Base-by-base conservation (phyloP, 2,329 filamentous ascomycete species). In the Trichoderma atrobrunneum region DNA sequence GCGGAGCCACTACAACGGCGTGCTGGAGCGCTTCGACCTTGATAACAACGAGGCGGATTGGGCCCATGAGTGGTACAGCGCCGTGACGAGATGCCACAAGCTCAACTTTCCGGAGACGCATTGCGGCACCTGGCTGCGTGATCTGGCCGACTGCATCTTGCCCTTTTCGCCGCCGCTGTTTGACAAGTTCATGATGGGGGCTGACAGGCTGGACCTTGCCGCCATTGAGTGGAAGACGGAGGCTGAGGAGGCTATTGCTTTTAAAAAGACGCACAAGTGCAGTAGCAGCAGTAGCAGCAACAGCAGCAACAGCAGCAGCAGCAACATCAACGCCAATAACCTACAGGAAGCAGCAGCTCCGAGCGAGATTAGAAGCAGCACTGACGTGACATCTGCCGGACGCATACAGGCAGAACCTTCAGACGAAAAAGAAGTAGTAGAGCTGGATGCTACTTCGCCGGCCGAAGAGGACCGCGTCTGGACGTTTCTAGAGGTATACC, bases 161-260 rank as follows among this genome's bases (percentile, higher is more conserved):
- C 70, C 70, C 6, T 72, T 63, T 34, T 67, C 64, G 8, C 43
- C 56, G 16, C 16, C 11, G 14, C 26, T 72, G 48, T 72, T 60
- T 63, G 70, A 67, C 32, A 64, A 18, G 63, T 69, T 72, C 21
- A 54, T 56, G 64, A 54, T 62, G 30, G 70, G 70, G 43, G 70
- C 70, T 3, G 70, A 68, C 18, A 61, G n/a, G 39, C 59, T 72
- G 70, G 70, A 72, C 39, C 43, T 68, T 2, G 39, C 51, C 10
- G 70, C 70, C 18, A 72, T 68, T n/a, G 63, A 72, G 57, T 72
- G 70, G 70, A 68, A 56, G 34, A 68, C 12, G 21, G 56, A 72
- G 16, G 70, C 70, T 24, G 70, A 69, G 14, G 14, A 24, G 14
- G 70, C 70, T 5, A 59, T 72, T 32, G 64, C 56, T 32, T 63